Base-by-base conservation (phyloP, 805 yeast species). In the Wickerhamiella sorbophila region DNA sequence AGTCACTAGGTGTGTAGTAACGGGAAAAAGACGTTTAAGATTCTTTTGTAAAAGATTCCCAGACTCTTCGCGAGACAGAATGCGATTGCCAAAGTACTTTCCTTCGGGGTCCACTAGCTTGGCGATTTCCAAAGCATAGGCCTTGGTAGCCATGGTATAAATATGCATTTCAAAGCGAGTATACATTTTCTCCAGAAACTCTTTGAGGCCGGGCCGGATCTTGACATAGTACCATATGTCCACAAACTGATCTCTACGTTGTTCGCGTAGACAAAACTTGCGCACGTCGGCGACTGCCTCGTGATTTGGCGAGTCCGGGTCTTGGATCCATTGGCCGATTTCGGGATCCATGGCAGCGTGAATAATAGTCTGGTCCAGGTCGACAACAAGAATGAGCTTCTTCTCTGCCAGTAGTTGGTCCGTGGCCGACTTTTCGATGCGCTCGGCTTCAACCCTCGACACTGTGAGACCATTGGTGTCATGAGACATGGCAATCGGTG, bases 311-410 rank as follows among this genome's bases (percentile, higher is more conserved):
- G 84, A 83, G 4, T 67, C 59, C 3, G 85, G 79, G 54, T 91
- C 96, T 39, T 70, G 69, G 70, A 82, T 86, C 98, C 98, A 91
- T 55, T 84, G 94, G 1, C 91, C 91, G 24, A 91, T 94, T 0
- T 95, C 86, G 0, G 96, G 96, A 58, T 91, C 98, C 15, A 88
- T 96, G 4, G 96, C 88, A 33, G 96, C 95, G 56, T 91, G 98
- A 26, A 91, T 88, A 4, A 91, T 93, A 0, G 98, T 91, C 59
- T 91, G 98, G 63, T 91, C 98, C 48, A 91, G 69, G 66, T 91
- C 98, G 4, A 91, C 98, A 22, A 91, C 97, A 43, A 91, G 67
- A 24, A 91, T 86, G 47, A 91, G 66, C 58, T 83, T 84, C 45
- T 70, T 65, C 41, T 75, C 81, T 14, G 66, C 58, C 4, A 76